phyloP scores from a whole-genome alignment of 495 filamentous ascomycete species.

The Parathielavia appendiculata region DNA sequence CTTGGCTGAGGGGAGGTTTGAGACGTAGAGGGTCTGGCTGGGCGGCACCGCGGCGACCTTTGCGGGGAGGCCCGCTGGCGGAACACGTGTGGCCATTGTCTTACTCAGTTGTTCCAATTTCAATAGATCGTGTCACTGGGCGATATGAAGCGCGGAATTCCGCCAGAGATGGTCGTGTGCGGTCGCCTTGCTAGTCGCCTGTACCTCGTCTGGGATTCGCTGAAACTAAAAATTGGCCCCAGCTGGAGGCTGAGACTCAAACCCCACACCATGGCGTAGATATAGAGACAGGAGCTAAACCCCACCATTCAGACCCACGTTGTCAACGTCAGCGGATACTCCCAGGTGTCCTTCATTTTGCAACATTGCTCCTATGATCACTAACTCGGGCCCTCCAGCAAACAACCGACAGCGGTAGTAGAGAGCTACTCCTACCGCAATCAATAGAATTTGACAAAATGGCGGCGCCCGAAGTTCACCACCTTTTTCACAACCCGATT shows the following conservation, averaged over 20 bases:
- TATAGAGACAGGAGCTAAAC: conserved; percentile 1
- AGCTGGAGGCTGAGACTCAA: neutral
- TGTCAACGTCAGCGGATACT: conserved; percentile 8
- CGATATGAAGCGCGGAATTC: neutral
- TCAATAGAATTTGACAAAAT: conserved; percentile 44
- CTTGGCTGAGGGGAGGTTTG: conserved; percentile 75
- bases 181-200: conserved; percentile 1
- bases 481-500: conserved; percentile 94
- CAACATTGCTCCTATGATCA: conserved; percentile 9
- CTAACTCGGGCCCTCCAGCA: conserved; percentile 6
- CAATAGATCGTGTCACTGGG: neutral
- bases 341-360: neutral
- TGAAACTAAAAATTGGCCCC: conserved; percentile 3
- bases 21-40: conserved; percentile 68
- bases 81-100: conserved; percentile 35
- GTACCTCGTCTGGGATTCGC: neutral
- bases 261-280: neutral
- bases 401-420: conserved; percentile 63
- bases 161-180: neutral
- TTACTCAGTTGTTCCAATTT: neutral
- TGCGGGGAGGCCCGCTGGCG: conserved; percentile 34
- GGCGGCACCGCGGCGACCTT: conserved; percentile 40
- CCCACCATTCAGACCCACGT: conserved; percentile 15
- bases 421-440: conserved; percentile 97
- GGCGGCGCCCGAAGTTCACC: conserved; percentile 84